phyloP scores from a whole-genome alignment of 345 rosid genomes.

The Hirschfeldia incana region DNA sequence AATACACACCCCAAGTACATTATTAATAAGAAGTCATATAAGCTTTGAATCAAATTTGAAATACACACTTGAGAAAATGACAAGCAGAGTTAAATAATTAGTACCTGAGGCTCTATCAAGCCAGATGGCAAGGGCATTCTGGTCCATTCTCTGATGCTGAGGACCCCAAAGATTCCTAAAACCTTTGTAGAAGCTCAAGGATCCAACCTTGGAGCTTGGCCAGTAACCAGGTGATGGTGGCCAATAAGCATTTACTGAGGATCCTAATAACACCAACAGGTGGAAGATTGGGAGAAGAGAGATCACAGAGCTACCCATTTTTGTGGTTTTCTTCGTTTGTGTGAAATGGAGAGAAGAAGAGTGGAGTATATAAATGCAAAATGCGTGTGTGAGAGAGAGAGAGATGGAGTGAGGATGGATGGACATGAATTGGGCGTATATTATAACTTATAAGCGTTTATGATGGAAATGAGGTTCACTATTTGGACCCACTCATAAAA shows the following conservation, averaged over 20 bases:
- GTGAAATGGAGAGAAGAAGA: neutral
- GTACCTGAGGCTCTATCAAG: slow-evolving; percentile 81
- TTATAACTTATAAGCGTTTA: neutral
- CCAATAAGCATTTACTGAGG: slow-evolving; percentile 30
- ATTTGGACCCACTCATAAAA: neutral
- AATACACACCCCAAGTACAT: neutral
- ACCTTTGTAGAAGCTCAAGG: slow-evolving; percentile 68
- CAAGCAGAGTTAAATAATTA: neutral
- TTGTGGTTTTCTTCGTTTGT: neutral
- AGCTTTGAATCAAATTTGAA: neutral
- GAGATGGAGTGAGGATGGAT: neutral
- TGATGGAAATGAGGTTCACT: neutral
- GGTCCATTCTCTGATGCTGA: slow-evolving; percentile 66
- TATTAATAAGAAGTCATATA: neutral
- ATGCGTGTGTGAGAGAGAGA: neutral
- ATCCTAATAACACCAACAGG: neutral
- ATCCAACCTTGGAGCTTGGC: slow-evolving; percentile 77
- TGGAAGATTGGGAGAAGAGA: neutral
- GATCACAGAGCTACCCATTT: neutral
- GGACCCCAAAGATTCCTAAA: slow-evolving; percentile 91
- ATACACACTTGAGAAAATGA: neutral
- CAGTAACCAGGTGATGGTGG: slow-evolving; percentile 93
- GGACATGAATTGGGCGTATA: neutral
- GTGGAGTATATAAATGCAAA: neutral
- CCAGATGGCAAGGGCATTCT: slow-evolving; percentile 73